Conservation (phyloP, 495 filamentous ascomycete species). For the Penicillium ochrochloron region DNA sequence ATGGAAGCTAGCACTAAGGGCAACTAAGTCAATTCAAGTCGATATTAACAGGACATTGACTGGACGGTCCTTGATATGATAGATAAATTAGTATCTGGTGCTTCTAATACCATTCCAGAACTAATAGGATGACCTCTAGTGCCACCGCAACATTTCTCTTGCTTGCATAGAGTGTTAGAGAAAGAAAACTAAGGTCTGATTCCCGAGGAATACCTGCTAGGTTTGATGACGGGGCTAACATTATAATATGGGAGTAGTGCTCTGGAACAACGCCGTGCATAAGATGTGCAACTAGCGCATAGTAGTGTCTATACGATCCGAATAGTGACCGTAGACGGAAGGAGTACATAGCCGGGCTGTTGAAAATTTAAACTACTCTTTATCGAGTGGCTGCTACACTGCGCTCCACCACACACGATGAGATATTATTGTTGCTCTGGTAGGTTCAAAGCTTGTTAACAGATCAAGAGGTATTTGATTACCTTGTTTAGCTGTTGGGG, state of each 20-base stretch:
- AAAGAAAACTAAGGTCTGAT: not conserved
- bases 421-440: slow-evolving; percentile 17
- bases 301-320: not conserved
- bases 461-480: slow-evolving; percentile 15
- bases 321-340: no score
- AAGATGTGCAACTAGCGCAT: not conserved
- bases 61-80: no score
- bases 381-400: not conserved
- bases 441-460: slow-evolving; percentile 13
- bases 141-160: not conserved
- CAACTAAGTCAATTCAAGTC: no score
- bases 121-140: no score
- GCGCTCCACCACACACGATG: slow-evolving; percentile 1
- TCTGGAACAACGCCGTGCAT: slow-evolving; percentile 3
- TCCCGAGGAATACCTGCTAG: not conserved
- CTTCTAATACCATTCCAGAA: no score
- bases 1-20: no score
- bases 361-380: not conserved
- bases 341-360: not conserved
- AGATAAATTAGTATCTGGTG: no score
- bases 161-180: not conserved
- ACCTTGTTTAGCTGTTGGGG: slow-evolving; percentile 3
- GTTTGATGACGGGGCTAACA: not conserved
- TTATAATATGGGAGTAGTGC: not conserved
- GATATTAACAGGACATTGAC: no score